Percentiles rank a stretch among this genome's conserved stretches.
Conservation (phyloP, 108 stramenopile genomes). For the Skeletonema tropicum region DNA sequence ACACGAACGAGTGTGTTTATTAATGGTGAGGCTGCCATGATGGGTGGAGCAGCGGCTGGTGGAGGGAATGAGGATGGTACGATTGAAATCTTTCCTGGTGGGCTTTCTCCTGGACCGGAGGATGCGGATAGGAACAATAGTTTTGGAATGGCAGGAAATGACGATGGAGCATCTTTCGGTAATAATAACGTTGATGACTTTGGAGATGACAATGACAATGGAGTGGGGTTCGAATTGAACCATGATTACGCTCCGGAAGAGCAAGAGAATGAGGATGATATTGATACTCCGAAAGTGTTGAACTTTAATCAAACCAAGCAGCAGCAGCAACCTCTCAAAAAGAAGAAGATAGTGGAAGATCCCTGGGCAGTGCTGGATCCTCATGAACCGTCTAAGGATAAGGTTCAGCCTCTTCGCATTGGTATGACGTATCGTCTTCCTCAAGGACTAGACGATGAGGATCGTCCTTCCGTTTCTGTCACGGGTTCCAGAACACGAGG, state of each 20-base stretch:
- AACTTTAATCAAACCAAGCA: neutral
- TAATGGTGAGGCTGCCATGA: slow-evolving; percentile 12
- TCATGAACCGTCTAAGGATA: slow-evolving; percentile 60
- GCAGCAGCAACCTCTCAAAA: neutral
- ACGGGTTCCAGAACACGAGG: slow-evolving; percentile 67
- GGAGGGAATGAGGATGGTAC: slow-evolving; percentile 19
- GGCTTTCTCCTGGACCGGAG: slow-evolving; percentile 23
- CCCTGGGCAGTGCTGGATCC: slow-evolving; percentile 90
- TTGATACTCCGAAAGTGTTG: slow-evolving; percentile 16
- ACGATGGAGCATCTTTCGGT: slow-evolving; percentile 49
- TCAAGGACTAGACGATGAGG: slow-evolving; percentile 53
- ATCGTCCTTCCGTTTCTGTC: slow-evolving; percentile 70
- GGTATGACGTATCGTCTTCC: slow-evolving; percentile 86
- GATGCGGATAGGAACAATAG: slow-evolving; percentile 1
- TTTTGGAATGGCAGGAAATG: slow-evolving; percentile 10
- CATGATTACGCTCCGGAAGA: slow-evolving; percentile 25
- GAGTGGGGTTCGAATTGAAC: slow-evolving; percentile 37
- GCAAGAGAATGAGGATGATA: slow-evolving; percentile 29
- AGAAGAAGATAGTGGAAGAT: slow-evolving; percentile 51
- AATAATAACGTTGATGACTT: slow-evolving; percentile 10
- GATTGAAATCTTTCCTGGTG: slow-evolving; percentile 41
- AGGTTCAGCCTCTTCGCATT: slow-evolving; percentile 61
- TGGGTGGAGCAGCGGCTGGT: neutral
- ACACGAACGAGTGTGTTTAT: slow-evolving; percentile 20
- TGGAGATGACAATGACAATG: slow-evolving; percentile 20